Base-by-base conservation (phyloP, 176 grass and related monocot species). In the Pontederia paniculata region DNA sequence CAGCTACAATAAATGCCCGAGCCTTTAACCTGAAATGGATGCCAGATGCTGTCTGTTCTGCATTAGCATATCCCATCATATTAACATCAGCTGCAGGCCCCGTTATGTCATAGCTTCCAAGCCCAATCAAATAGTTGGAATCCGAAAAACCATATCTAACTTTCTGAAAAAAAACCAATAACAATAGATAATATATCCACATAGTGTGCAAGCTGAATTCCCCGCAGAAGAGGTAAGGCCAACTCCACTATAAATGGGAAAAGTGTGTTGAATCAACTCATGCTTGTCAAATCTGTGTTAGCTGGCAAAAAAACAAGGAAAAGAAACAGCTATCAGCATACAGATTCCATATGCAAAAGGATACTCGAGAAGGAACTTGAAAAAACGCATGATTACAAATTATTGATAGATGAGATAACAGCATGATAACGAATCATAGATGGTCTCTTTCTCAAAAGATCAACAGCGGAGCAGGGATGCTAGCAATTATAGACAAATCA, bases 31-130 rank as follows among this genome's bases (percentile, higher is more conserved):
- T 91, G 77, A 98, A 88, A 72, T 98, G 93, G 69, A 98, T 73
- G 42, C 93, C 93, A 54, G 86, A 77, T 22, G 82, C 83, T 17
- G 66, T 80, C 83, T 98, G 86, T 19, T 91, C 86, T 25, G 77
- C 8, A 76, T 98, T 88, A 68, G 93, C 93, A 81, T 98, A 98
- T 23, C 86, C 93, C 93, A 98, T 98, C 93, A 98, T 91, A 67
- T 98, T 98, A 65, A 98, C 86, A 57, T 98, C 93, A 63, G 93
- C 93, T 31, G 93, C 93, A 44, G 93, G 93, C 10, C 93, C 93
- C 9, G 93, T 91, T 76, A 97, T 97, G 72, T 97, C 93, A 13
- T 88, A 89, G 77, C 83, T 91, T 42, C 93, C 86, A 79, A 91
- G 75, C 44, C 93, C 83, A 1, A 91, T 77, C 72, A 88, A 58